Evolutionary conservation across 2,329 filamentous ascomycete species (phyloP).

Genomic region (Arachnopeziza araneosa): DNA sequence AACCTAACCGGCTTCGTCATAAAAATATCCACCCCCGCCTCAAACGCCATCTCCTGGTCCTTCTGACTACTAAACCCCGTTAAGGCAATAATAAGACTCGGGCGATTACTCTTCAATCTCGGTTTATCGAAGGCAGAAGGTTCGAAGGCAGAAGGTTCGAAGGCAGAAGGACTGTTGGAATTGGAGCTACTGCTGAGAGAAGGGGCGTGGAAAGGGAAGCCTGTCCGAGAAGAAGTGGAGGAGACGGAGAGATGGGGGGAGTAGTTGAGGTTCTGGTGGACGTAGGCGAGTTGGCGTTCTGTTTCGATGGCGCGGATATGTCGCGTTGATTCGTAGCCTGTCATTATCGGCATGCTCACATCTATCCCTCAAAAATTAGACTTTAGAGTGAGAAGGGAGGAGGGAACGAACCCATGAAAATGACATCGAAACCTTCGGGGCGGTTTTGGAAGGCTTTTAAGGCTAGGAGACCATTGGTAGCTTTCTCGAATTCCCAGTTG

Average conservation of each 20-base stretch:
- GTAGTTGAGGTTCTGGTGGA: slow-evolving; percentile 5
- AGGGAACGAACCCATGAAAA: slow-evolving; percentile 40
- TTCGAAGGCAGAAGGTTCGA: too few relatives aligned
- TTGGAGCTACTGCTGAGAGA: too few relatives aligned
- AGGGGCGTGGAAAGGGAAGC: background rate
- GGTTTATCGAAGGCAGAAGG: too few relatives aligned
- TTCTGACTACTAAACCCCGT: background rate
- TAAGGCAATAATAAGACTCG: background rate
- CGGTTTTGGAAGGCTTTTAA: slow-evolving; percentile 36
- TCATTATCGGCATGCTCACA: slow-evolving; percentile 50
- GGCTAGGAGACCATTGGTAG: slow-evolving; percentile 41
- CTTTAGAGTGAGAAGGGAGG: background rate
- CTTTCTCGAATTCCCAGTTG: slow-evolving; percentile 31
- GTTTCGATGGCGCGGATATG: slow-evolving; percentile 43
- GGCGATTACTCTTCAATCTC: too few relatives aligned
- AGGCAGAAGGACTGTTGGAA: too few relatives aligned
- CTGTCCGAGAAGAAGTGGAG: background rate
- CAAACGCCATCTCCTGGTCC: background rate
- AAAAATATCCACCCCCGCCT: background rate
- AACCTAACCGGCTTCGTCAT: background rate
- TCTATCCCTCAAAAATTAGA: slow-evolving; percentile 38
- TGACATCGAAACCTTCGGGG: slow-evolving; percentile 34
- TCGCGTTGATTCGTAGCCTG: slow-evolving; percentile 42
- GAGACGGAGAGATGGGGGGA: background rate
- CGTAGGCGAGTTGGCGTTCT: slow-evolving; percentile 17